Evolutionary conservation across 208 protist genomes (phyloP).

Genomic region (Acanthamoeba castellanii): DNA sequence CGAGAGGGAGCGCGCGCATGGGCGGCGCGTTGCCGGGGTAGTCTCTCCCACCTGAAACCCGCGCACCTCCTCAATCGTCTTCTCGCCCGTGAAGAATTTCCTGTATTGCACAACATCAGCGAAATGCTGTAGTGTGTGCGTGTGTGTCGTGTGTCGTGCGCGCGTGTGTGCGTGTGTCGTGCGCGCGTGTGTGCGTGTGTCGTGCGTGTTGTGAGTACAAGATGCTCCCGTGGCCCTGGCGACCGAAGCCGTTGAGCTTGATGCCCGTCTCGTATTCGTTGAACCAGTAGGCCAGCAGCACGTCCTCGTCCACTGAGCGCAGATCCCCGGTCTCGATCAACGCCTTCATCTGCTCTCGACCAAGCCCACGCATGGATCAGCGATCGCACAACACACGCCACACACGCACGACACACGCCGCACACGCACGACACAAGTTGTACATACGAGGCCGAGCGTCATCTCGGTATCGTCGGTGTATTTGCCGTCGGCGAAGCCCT

Average conservation of each 20-base stretch:
- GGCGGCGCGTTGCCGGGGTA: constrained; percentile 65
- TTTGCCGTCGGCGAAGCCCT: constrained; percentile 37
- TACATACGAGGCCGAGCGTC: constrained; percentile 23
- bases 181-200: not conserved
- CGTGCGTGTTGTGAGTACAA: not conserved
- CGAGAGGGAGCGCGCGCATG: constrained; percentile 62
- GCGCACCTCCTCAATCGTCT: constrained; percentile 39
- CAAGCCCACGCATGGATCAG: not conserved
- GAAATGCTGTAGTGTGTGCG: not conserved
- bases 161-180: not conserved
- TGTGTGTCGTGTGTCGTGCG: not conserved
- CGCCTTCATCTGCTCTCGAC: not conserved
- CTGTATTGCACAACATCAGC: not conserved
- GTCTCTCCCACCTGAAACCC: not conserved
- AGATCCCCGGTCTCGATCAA: constrained; percentile 2
- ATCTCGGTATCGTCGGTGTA: constrained; percentile 70
- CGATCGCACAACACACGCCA: not conserved
- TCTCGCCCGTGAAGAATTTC: constrained; percentile 40
- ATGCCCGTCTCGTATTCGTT: constrained; percentile 41
- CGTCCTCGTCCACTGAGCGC: not conserved
- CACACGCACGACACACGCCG: not conserved
- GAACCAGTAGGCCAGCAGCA: constrained; percentile 58
- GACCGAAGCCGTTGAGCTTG: constrained; percentile 5
- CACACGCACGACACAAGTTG: not conserved
- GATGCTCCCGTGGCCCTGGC: constrained; percentile 63